Evolutionary conservation across 129 eudicot species (phyloP), one percentile per base, ranked within the genome.

Genomic region (Gnaphalium uliginosum): DNA sequence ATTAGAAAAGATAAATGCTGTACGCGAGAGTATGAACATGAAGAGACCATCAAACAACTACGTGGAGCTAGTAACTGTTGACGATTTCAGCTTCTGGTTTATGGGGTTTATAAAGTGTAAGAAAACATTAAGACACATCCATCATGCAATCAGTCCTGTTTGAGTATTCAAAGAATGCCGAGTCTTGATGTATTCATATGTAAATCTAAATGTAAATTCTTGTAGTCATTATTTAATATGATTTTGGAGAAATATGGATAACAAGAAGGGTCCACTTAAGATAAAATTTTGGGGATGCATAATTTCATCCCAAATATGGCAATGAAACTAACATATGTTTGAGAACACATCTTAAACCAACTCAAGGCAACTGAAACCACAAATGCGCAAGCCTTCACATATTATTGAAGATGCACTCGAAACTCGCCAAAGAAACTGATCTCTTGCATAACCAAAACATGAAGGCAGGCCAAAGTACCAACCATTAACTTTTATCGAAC

Each of bases 21-120:
- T 56, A 22, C 14, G 8, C 21, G 74, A 79, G 66, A 19, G 74
- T 25, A 27, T 30, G 59, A 73, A 65, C 66, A 41, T 35, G 39
- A 72, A 64, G 77, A 79, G 56, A 39, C 23, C 73, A 48, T 79
- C 74, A 8, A 51, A 53, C 67, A 79, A 74, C 30, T 81, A 68
- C 39, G 62, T 74, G 39, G 69, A 80, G 68, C 1, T 80, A 13
- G 75, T 37, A 25, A 80, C 84, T 0, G 62, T 72, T 0, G 86
- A 78, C 68, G 76, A 74, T 68, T 83, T 78, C 68, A 81, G 65
- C 53, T 83, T 83, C 64, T 83, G 86, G 86, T 73, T 73, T 64
- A n/a, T 67, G 75, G 75, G 83, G 2, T 66, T 73, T 33, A 2
- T 64, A 8, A 73, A 80, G 18, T 48, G 30, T 68, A 75, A 74